Conservation (phyloP, 2,329 filamentous ascomycete species). For the Pseudogymnoascus pannorum region DNA sequence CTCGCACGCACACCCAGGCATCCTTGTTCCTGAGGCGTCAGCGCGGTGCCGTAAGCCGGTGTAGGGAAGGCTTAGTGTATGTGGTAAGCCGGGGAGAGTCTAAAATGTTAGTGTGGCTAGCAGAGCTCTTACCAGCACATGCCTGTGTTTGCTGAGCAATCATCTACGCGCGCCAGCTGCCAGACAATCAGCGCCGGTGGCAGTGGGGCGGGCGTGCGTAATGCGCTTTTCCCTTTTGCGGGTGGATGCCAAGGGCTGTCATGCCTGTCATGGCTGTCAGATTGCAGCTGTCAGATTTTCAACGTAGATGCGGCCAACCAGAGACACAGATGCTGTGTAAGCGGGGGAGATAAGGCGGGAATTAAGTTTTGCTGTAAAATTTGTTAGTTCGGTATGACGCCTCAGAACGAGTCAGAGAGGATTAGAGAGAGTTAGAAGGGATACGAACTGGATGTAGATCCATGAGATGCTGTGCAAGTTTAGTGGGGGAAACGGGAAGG, state of each 20-base stretch:
- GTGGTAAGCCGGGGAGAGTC: too few species aligned
- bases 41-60: not conserved
- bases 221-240: not conserved
- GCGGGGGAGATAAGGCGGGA: not conserved
- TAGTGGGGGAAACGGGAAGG: too few species aligned
- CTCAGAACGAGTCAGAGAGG: not conserved
- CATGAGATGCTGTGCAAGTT: too few species aligned
- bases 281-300: not conserved
- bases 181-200: too few species aligned
- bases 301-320: not conserved
- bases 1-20: not conserved
- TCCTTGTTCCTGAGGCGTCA: not conserved
- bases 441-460: too few species aligned
- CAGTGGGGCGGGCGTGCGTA: not conserved
- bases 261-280: not conserved
- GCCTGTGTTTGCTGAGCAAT: not conserved
- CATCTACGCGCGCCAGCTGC: too few species aligned
- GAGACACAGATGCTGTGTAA: too few species aligned
- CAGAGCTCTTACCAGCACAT: too few species aligned
- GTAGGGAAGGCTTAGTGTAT: not conserved
- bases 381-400: not conserved
- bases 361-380: not conserved
- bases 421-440: too few species aligned
- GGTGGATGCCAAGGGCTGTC: not conserved
- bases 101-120: too few species aligned